Evolutionary conservation across 2,329 filamentous ascomycete species (phyloP), one percentile per base, ranked within the genome.

Genomic region (Aspergillus vadensis): DNA sequence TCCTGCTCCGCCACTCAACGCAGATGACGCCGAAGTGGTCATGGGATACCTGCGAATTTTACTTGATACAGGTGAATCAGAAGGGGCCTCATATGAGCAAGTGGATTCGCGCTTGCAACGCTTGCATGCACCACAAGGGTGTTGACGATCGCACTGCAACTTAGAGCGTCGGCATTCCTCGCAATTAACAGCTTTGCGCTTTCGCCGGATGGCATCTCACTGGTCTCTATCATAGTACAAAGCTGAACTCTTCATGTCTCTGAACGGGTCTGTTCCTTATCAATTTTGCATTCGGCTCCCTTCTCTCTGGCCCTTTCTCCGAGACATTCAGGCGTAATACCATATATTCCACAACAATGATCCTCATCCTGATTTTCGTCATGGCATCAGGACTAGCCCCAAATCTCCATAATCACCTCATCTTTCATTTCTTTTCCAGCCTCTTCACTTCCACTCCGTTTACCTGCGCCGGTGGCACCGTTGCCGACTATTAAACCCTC

Each of bases 371-470:
- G 70, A 73, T 82, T 55, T 85, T 80, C 60, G 73, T 83, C 54
- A 77, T 84, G 68, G 82, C 76, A 0, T 76, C 77, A 0, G 83
- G 74, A 1, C 68, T 84, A 17, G 74, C 81, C 1, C 80, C 80
- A 0, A 83, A 79, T 15, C 80, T 84, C 60, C 79, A 76, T 0
- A 79, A 78, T 0, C 80, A 83, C 58, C 70, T 85, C 4, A 76
- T 75, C 1, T 83, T 83, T 58, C 77, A 82, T 2, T 83, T 82
- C 61, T 64, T 85, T 3, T 78, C 82, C 2, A 81, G 83, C 2
- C 68, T 82, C 52, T 83, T 81, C 55, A 79, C 71, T 62, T 78
- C 71, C 65, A 82, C 76, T 49, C 81, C 74, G 17, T 70, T 76
- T 64, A 82, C 74, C 49, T 83, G 70, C 64, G 80, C 79, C 8